Percentiles rank a stretch among this genome's conserved stretches.
Conservation (phyloP, 148 eudicot species). For the Chenopodium berlandieri region DNA sequence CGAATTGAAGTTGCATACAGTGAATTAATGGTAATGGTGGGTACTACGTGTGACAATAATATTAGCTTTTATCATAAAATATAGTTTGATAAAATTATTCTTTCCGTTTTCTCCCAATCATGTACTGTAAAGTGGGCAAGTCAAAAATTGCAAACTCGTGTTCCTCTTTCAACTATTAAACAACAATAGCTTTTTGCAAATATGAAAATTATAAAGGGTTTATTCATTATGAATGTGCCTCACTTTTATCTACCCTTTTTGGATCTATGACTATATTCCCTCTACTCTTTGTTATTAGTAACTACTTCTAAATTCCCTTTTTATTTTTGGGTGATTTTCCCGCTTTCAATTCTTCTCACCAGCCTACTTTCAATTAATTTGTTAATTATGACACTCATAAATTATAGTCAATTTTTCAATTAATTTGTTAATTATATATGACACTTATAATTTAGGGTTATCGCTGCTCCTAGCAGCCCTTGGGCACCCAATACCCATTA, state of each 20-base stretch:
- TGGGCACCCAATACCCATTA: too few relatives aligned
- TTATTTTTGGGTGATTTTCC: not conserved
- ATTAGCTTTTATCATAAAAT: not conserved
- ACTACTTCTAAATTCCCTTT: constrained; percentile 8
- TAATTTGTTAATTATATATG: too few relatives aligned
- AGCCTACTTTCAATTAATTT: not conserved
- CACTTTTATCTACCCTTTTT: constrained; percentile 2
- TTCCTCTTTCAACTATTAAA: constrained; percentile 17
- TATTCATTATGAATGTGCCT: constrained; percentile 4
- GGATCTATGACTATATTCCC: not conserved
- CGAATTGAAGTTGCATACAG: not conserved
- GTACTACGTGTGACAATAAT: too few relatives aligned
- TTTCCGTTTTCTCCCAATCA: not conserved
- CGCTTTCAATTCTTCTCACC: not conserved
- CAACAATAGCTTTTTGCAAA: constrained; percentile 12
- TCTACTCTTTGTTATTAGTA: constrained; percentile 7
- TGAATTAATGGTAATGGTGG: not conserved
- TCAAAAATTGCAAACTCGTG: constrained; percentile 28
- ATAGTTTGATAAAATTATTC: not conserved
- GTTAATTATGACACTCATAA: too few relatives aligned
- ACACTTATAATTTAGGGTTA: too few relatives aligned
- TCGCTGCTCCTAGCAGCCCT: too few relatives aligned
- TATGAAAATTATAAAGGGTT: not conserved
- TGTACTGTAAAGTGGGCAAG: constrained; percentile 29
- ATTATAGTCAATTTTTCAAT: too few relatives aligned